Percentiles rank a stretch among this genome's conserved stretches.
Conservation (phyloP, 2,329 filamentous ascomycete genomes). For the Botryotinia globosa region DNA sequence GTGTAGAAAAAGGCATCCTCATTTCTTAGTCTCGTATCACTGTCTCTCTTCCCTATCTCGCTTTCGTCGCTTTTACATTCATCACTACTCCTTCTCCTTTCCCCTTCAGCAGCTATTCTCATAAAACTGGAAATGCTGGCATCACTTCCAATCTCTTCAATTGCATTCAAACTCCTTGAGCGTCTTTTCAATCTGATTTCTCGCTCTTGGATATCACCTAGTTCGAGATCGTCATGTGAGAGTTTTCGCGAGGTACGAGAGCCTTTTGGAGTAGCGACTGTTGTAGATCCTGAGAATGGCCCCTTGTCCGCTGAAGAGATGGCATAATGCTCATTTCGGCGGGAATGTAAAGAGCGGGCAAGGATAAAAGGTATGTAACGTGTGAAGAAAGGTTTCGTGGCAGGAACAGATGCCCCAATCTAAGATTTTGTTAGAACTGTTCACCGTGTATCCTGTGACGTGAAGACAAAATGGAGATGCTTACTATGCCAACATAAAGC, state of each 20-base stretch:
- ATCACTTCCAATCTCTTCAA: constrained; percentile 1
- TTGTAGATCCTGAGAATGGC: neutral
- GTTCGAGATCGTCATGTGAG: neutral
- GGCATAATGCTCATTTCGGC: neutral
- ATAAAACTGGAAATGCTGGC: neutral
- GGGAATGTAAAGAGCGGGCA: neutral
- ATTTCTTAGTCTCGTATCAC: neutral
- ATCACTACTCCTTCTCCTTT: neutral
- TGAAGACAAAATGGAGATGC: constrained; percentile 14
- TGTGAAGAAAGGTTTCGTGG: constrained; percentile 45
- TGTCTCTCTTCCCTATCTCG: neutral
- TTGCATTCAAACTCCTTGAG: neutral
- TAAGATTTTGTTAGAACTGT: constrained; percentile 20
- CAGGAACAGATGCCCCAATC: constrained; percentile 45
- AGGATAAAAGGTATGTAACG: constrained; percentile 38
- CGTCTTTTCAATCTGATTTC: neutral
- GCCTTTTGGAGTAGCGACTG: neutral
- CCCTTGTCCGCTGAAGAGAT: neutral
- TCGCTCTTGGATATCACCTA: neutral
- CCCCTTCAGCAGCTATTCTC: neutral
- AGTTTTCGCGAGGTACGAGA: neutral
- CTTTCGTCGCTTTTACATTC: neutral
- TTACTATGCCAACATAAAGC: constrained; percentile 44
- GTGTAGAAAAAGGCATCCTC: neutral
- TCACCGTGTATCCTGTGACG: neutral